Conservation (phyloP, 164 flowering plant species). For the Euptelea pleiosperma region DNA sequence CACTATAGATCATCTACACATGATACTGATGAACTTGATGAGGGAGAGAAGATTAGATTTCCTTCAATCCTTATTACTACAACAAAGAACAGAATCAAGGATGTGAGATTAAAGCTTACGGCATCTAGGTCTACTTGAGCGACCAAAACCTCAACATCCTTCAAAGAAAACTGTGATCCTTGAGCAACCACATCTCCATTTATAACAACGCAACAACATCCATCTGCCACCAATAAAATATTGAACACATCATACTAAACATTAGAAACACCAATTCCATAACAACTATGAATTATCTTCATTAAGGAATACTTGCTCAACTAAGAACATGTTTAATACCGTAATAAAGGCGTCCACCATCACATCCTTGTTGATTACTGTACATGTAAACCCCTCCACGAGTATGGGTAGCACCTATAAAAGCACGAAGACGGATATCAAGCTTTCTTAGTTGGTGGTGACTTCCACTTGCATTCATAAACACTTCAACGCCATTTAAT, state of each 20-base stretch:
- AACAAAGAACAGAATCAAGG: background rate
- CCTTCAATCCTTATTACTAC: too few relatives aligned
- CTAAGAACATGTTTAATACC: constrained; percentile 38
- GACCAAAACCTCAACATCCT: constrained; percentile 87
- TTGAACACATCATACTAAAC: background rate
- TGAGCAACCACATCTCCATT: constrained; percentile 94
- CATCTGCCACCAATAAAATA: constrained; percentile 52
- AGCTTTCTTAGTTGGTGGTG: constrained; percentile 95
- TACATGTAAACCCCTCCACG: constrained; percentile 98
- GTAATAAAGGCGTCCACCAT: constrained; percentile 93
- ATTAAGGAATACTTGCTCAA: background rate
- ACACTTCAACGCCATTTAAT: constrained; percentile 90
- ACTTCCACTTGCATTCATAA: constrained; percentile 97
- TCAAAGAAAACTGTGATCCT: constrained; percentile 94
- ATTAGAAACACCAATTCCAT: background rate
- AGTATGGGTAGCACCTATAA: constrained; percentile 75
- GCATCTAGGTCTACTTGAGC: constrained; percentile 95
- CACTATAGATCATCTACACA: too few relatives aligned
- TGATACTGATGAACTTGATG: too few relatives aligned
- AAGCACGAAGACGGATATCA: constrained; percentile 74
- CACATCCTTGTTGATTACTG: constrained; percentile 98
- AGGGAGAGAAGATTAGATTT: background rate
- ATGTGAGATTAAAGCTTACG: constrained; percentile 36
- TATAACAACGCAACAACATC: constrained; percentile 78
- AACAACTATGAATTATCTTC: background rate